Evolutionary conservation across 2,329 filamentous ascomycete species (phyloP), one percentile per base, ranked within the genome.

Genomic region (Fusarium luffae): DNA sequence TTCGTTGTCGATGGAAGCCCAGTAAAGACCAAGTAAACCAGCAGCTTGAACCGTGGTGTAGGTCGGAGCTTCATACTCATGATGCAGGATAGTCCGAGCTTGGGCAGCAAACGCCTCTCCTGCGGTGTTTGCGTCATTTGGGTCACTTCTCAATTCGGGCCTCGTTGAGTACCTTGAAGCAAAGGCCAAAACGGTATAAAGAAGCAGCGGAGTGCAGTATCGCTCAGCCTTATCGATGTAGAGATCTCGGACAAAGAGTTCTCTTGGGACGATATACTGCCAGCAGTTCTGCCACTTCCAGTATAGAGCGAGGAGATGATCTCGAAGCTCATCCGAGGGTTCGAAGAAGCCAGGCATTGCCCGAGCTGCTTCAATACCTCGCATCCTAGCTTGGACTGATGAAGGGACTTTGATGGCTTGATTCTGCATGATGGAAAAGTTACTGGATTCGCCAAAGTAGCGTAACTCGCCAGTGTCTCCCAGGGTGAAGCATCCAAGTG

Each of bases 281-380:
- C 58, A 61, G 13, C 16, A 61, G 18, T 61, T 61, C 5, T 61
- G 58, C 58, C 54, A 61, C 16, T 44, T 27, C 58, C 58, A 61
- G 5, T 42, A 61, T 1, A 61, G 16, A 16, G 40, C 18, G 1
- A 61, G 37, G 3, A 61, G 7, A 3, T 61, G 43, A 3, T 61
- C 58, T 5, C 58, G 58, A 3, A 61, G 37, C 16, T 61, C 54
- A 12, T 61, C 58, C 1, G 58, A 59, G 5, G 58, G 43, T 2
- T 40, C 34, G n/a, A 50, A 34, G 5, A 61, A 41, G 2, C 37
- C 37, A 1, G 58, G 54, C 43, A 59, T 61, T 7, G 6, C 23
- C 2, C 37, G 23, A 1, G 54, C 58, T 1, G 58, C 58, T n/a
- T 61, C 58, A 3, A 61, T 61, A 4, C 58, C 54, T 0, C 43